A percentile compares a stretch with the other conserved stretches of the same genome.
phyloP scores from a whole-genome alignment of 192 early-diverging fungal genomes.

The Coemansia sp. region DNA sequence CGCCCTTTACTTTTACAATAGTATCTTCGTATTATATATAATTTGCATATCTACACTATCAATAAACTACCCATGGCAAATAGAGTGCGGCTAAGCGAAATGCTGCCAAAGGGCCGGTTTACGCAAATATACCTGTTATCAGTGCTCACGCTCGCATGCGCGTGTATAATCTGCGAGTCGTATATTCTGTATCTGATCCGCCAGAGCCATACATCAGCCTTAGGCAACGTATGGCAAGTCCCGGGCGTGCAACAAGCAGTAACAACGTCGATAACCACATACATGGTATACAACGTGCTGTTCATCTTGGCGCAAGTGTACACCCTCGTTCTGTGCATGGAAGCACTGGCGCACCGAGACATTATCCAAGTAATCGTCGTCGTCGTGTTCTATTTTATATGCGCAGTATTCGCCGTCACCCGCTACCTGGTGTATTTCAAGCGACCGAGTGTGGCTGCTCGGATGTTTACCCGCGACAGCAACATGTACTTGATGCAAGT shows the following conservation, averaged over 20 bases:
- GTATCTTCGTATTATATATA: not conserved
- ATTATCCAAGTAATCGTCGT: conserved; percentile 49
- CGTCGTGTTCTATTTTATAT: conserved; percentile 45
- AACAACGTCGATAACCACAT: conserved; percentile 36
- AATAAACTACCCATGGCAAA: not conserved
- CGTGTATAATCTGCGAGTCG: conserved; percentile 44
- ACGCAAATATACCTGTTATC: conserved; percentile 28
- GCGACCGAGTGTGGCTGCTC: conserved; percentile 35
- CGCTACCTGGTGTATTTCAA: conserved; percentile 40
- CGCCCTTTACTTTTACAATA: not conserved
- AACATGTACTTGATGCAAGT: conserved; percentile 46
- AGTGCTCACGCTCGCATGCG: conserved; percentile 30
- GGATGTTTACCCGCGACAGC: conserved; percentile 33
- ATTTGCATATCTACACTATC: not conserved
- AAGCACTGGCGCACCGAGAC: conserved; percentile 41
- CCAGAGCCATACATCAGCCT: conserved; percentile 8
- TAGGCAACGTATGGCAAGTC: conserved; percentile 34
- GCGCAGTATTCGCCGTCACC: conserved; percentile 22
- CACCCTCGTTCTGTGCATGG: conserved; percentile 41
- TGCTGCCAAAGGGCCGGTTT: conserved; percentile 27
- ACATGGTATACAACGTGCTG: conserved; percentile 50
- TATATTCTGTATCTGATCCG: conserved; percentile 36
- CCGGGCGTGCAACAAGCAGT: conserved; percentile 35
- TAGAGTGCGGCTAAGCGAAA: not conserved
- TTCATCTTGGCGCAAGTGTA: conserved; percentile 49